Conservation (phyloP, 257 asterid genomes). For the Lycium ferocissimum region DNA sequence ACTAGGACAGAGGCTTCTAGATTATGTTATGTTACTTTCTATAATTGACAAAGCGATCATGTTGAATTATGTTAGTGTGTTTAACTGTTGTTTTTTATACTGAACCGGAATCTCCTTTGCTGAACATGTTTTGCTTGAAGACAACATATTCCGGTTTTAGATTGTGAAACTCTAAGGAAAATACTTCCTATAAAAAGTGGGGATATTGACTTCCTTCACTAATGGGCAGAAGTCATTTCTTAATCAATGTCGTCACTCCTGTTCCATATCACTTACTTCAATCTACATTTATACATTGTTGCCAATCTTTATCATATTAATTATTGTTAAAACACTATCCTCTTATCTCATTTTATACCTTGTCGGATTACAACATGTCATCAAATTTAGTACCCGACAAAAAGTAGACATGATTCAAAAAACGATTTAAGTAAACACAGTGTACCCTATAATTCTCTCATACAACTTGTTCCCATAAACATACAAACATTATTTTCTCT, state of each 20-base stretch:
- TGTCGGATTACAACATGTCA: too few species aligned
- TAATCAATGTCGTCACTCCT: background rate
- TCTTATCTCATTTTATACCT: background rate
- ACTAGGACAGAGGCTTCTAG: background rate
- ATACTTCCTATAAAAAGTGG: background rate
- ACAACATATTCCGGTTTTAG: background rate
- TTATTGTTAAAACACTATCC: background rate
- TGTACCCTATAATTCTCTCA: background rate
- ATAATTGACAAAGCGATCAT: background rate
- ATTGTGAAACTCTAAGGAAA: background rate
- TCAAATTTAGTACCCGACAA: background rate
- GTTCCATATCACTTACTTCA: background rate
- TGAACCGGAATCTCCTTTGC: constrained; percentile 4
- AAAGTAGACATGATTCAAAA: background rate
- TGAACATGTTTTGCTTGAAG: background rate
- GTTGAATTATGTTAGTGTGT: background rate
- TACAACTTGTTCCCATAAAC: too few species aligned
- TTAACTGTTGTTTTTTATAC: background rate
- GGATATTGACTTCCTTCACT: background rate
- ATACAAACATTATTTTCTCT: too few species aligned
- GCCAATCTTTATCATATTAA: background rate
- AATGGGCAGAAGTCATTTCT: background rate
- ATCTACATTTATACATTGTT: background rate
- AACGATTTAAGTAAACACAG: background rate
- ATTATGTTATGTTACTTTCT: constrained; percentile 3